phyloP scores from a whole-genome alignment of 495 filamentous ascomycete genomes.

The Recurvomyces mirabilis region DNA sequence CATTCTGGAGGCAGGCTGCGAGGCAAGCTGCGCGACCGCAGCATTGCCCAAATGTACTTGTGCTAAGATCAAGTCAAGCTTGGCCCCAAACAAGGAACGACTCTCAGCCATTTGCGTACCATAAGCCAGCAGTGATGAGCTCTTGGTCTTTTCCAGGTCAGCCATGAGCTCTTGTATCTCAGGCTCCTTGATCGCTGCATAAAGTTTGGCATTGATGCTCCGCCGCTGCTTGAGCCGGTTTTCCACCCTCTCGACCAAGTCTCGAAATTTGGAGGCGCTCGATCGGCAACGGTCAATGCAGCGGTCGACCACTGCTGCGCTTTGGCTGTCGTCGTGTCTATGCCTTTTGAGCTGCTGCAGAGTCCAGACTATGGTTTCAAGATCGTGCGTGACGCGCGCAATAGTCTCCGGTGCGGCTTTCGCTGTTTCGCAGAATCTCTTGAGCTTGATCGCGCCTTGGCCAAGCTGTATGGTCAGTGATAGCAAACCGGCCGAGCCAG shows the following conservation, averaged over 20 bases:
- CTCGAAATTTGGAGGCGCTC: not conserved
- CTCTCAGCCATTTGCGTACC: no score
- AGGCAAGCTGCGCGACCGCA: no score
- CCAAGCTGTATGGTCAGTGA: not conserved
- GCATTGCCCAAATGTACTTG: no score
- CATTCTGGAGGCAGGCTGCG: no score
- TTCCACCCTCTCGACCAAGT: not conserved
- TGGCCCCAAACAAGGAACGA: no score
- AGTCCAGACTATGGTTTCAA: not conserved
- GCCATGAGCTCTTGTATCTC: not conserved
- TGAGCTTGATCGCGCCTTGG: not conserved
- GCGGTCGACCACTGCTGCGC: not conserved
- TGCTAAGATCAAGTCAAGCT: no score
- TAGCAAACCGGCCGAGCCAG: not conserved
- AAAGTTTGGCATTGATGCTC: not conserved
- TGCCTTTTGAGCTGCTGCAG: not conserved
- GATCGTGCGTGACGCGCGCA: not conserved
- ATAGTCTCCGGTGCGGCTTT: not conserved
- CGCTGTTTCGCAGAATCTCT: not conserved
- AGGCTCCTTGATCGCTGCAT: not conserved
- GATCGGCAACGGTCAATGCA: not conserved
- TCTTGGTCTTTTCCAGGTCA: not conserved
- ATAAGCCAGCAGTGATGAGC: not conserved
- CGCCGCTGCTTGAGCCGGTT: not conserved
- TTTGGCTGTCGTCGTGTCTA: not conserved